These are phyloP conservation scores for Meripilus lineatus DNA, from an alignment of 1,284 basidiomycete genomes.

Conservation along the genomic window DNA sequence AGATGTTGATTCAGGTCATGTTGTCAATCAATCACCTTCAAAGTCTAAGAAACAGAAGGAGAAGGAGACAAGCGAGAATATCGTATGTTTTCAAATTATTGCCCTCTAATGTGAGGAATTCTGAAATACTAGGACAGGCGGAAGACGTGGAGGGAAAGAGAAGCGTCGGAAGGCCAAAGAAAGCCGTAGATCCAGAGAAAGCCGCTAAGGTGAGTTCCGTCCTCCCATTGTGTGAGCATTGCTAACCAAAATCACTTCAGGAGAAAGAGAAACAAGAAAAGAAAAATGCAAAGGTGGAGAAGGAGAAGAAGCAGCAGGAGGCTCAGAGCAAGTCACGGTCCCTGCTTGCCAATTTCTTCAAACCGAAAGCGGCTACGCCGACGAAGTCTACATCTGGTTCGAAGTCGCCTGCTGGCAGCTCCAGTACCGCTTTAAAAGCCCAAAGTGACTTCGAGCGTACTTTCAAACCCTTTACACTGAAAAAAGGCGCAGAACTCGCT, in stretches of 20 bases:
- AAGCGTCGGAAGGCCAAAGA: slow-evolving; percentile 39
- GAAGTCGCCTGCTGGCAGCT: slow-evolving; percentile 35
- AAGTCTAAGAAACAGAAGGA: background rate
- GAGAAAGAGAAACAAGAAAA: slow-evolving; percentile 64
- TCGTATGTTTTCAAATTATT: too few relatives aligned
- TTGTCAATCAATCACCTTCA: background rate
- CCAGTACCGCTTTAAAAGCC: slow-evolving; percentile 20
- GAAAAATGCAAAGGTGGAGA: slow-evolving; percentile 57
- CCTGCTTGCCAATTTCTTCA: slow-evolving; percentile 74
- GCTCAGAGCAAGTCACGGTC: slow-evolving; percentile 68
- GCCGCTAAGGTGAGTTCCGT: slow-evolving; percentile 52
- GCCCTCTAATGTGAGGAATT: too few relatives aligned
- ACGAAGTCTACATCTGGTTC: slow-evolving; percentile 22
- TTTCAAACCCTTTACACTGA: slow-evolving; percentile 75
- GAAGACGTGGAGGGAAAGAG: too few relatives aligned
- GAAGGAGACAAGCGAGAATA: too few relatives aligned
- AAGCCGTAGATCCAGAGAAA: slow-evolving; percentile 51
- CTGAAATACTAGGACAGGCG: too few relatives aligned
- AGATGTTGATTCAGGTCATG: background rate
- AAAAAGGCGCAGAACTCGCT: slow-evolving; percentile 67
- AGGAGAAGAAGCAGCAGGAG: slow-evolving; percentile 66
- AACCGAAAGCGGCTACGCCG: slow-evolving; percentile 42
- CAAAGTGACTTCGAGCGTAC: slow-evolving; percentile 66
- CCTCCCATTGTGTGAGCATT: background rate
- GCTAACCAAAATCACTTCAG: slow-evolving; percentile 28